Base-by-base conservation (phyloP, 2,329 filamentous ascomycete genomes). In the Colletotrichum chlorophyti region DNA sequence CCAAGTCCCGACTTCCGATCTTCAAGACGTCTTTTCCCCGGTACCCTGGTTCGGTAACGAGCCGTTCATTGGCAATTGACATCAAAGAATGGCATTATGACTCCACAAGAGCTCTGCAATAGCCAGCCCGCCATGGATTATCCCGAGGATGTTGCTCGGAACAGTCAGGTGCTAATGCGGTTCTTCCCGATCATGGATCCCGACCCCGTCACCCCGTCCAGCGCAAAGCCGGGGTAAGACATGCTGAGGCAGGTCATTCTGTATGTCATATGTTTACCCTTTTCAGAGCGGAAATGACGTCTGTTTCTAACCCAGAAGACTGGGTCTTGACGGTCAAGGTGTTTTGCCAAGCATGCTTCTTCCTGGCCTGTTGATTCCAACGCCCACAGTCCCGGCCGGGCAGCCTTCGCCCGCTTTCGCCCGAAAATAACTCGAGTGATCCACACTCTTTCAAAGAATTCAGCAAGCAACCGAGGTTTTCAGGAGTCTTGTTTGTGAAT, bases 101-200 rank as follows among this genome's bases (percentile, higher is more conserved):
- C 55, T 42, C 55, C 55, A 59, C 55, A 43, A 38, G 42, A 34
- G 24, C 31, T 40, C 43, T 49, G 37, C 42, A 43, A 55, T 31
- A 34, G 38, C 51, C 37, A 32, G 43, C 9, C 43, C 26, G 55
- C 40, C 55, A 59, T 59, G 55, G 55, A 55, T 59, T 59, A 59
- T 55, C 45, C 55, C 51, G 55, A 59, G 55, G 55, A 54, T 59
- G 55, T 50, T 40, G 42, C 51, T 59, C 51, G 55, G 51, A 50
- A 55, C 26, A 59, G 43, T 32, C 29, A 55, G 43, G 55, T 59
- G 55, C 45, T 59, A 59, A 59, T 55, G 55, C 51, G 55, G 55
- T 59, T 59, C 55, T 59, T 59, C 55, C 55, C 55, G 55, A 59
- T 55, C 55, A 59, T 59, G 55, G 55, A 55, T 55, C 51, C 55